These are phyloP conservation scores for Myxozyma sirexii DNA, from an alignment of 805 yeast species.

Conservation along the genomic window DNA sequence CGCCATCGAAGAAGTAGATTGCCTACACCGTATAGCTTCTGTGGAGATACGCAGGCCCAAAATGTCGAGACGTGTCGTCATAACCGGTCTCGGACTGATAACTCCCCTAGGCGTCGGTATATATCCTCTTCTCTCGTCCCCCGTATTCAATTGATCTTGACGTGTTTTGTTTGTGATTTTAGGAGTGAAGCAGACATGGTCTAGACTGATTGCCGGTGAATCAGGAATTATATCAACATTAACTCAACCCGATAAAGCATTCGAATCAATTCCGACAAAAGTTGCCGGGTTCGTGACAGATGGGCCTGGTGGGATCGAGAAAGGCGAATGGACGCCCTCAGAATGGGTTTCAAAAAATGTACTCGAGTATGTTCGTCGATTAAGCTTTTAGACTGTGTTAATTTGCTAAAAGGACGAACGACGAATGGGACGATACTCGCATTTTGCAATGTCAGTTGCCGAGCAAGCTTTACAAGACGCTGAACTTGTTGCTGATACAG, in stretches of 20 bases:
- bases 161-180: no score
- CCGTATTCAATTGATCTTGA: not conserved
- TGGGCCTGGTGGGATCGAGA: constrained; percentile 45
- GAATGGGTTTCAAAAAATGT: constrained; percentile 49
- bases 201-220: constrained; percentile 40
- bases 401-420: constrained; percentile 50
- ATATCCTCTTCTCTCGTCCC: constrained; percentile 20
- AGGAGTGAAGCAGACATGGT: constrained; percentile 43
- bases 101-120: constrained; percentile 84
- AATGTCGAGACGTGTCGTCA: constrained; percentile 63
- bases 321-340: constrained; percentile 55
- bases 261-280: constrained; percentile 62
- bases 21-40: not conserved
- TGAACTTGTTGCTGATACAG: constrained; percentile 49
- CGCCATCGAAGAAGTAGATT: not conserved
- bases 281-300: constrained; percentile 76
- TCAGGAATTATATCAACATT: constrained; percentile 44
- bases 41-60: no score
- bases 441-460: constrained; percentile 77
- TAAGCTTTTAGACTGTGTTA: not conserved
- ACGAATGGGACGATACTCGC: constrained; percentile 70
- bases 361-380: not conserved
- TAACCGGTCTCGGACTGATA: constrained; percentile 87
- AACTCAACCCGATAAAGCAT: constrained; percentile 50
- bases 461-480: constrained; percentile 77